These are phyloP conservation scores for Tolypocladium album DNA, from an alignment of 2,329 filamentous ascomycete species.

Conservation along the genomic window DNA sequence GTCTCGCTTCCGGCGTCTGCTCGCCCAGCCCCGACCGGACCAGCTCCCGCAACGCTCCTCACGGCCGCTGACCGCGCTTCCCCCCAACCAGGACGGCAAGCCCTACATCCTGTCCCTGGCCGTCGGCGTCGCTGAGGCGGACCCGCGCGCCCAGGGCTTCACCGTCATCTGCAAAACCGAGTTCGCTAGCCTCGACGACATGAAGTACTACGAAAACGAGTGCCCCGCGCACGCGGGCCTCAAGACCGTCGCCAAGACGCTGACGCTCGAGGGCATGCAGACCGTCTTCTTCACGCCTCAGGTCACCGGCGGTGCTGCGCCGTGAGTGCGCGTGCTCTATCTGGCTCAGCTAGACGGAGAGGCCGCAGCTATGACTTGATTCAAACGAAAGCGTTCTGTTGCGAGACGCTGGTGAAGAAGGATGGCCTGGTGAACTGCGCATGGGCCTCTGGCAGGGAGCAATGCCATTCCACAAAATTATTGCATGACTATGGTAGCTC, in stretches of 20 bases:
- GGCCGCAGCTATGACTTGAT: no score
- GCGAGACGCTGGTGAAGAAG: no score
- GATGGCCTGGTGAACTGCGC: not conserved
- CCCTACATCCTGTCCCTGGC: conserved; percentile 53
- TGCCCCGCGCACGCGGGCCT: conserved; percentile 32
- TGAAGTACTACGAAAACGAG: conserved; percentile 56
- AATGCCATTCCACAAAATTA: not conserved
- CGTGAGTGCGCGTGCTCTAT: not conserved
- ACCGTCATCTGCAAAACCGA: conserved; percentile 52
- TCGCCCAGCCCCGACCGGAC: not conserved
- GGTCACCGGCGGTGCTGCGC: conserved; percentile 6
- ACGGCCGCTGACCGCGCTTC: not conserved
- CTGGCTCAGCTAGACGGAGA: not conserved
- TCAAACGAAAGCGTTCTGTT: no score
- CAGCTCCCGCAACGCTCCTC: not conserved
- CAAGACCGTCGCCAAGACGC: conserved; percentile 22
- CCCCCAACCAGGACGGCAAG: conserved; percentile 47
- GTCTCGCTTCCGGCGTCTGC: not conserved
- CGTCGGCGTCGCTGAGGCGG: conserved; percentile 42
- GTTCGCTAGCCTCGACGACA: conserved; percentile 55
- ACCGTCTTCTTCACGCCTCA: conserved; percentile 30
- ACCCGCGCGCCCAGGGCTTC: conserved; percentile 53
- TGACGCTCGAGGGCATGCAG: conserved; percentile 24
- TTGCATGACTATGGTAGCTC: no score
- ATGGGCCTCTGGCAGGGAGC: not conserved